Evolutionary conservation across 73 alveolate genomes (phyloP), one percentile per base, ranked within the genome.

Genomic region (Stentor roeselii): DNA sequence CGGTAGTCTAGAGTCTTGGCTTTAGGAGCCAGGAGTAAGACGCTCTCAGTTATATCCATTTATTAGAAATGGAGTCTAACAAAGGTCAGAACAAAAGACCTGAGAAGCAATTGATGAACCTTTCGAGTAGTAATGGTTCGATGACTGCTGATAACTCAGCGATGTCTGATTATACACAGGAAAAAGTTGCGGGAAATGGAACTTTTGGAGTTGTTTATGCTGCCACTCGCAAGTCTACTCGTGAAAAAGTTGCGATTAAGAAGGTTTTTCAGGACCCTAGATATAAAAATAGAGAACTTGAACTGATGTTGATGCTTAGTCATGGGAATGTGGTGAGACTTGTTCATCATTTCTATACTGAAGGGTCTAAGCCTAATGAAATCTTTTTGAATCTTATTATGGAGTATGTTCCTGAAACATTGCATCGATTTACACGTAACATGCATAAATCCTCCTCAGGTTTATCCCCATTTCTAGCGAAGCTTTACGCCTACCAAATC

Each of bases 381-480:
- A 95, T 87, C 78, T 95, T 85, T 87, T 84, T 95, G 76, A 95
- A 95, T 86, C 94, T 88, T 3, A 96, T 95, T 36, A 95, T 93
- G 98, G 99, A 92, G 82, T 95, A 93, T 86, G 92, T 95, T 59
- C 99, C 99, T 35, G 97, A 90, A 78, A 90, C 95, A 31, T 90
- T 87, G 27, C 87, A 90, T 35, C 85, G 95, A 59, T 90, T 93
- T 42, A 76, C 94, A 59, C 86, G 92, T 77, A 87, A 93, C 61
- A 83, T 88, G 82, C 90, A 83, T 58, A 95, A 93, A 86, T 78
- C 83, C 83, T 86, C 90, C 84, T 86, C 91, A 76, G 87, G 84
- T 75, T 87, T 95, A 38, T 95, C 95, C 36, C 76, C 84, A 14
- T 86, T 90, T 32, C 83, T 92, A n/a, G 94, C 93, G 31, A 95